Base-by-base conservation (phyloP, 2,329 filamentous ascomycete genomes). In the Dactylonectria estremocensis region DNA sequence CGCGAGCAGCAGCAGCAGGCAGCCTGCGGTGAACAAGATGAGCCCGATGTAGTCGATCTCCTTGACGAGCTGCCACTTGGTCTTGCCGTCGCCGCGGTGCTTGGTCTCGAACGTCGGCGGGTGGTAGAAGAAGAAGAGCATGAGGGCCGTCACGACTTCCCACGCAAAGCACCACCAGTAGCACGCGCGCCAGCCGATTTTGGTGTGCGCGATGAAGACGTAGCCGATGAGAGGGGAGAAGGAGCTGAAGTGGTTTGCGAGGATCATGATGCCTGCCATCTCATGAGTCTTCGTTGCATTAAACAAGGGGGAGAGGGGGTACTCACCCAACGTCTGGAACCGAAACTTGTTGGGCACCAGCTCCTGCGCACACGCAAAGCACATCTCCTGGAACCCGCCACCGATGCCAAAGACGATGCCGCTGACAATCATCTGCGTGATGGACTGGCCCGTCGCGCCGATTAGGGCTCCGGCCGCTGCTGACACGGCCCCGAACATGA, bases 321-420 rank as follows among this genome's bases (percentile, higher is more conserved):
- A 37, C 52, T 24, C 48, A 70, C 69, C 63, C 3, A 81, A 71
- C 1, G 77, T 78, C 13, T 74, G 65, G 49, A 80, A 77, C 14
- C 80, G 76, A 49, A 76, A 77, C 59, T 75, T 77, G 40, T 69
- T 69, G 16, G 64, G 67, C 35, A 69, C 79, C 33, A 82, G 77
- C 67, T 82, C 81, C 68, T 80, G 70, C 7, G 72, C 70, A 43
- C 71, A 74, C 9, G 70, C 80, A 66, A 80, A 83, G 5, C 77
- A 75, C 80, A 82, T 82, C 64, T 83, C 81, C 35, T 80, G 77
- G 64, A 83, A 80, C 1, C 80, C 80, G 11, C 77, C 78, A 2
- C 80, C 80, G 13, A 77, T 73, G 11, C 81, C 80, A 61, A 83
- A 82, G 28, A 83, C 71, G 28, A 78, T 77, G 20, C 80, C 80